phyloP scores from a whole-genome alignment of 768 basidiomycete genomes.

The Suillus cothurnatus region DNA sequence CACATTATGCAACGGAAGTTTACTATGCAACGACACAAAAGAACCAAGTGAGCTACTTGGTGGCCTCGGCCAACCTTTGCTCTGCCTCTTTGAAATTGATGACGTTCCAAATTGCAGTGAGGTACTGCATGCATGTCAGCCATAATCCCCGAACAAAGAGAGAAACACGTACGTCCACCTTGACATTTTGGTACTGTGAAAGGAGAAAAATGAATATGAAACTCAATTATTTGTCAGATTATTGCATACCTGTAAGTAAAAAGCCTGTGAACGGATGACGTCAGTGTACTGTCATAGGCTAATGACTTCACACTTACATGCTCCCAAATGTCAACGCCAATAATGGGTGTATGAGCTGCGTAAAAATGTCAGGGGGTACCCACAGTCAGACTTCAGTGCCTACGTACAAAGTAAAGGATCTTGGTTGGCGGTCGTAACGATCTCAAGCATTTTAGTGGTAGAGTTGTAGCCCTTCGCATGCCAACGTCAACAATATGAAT shows the following conservation, averaged over 20 bases:
- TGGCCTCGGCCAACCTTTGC: conserved; percentile 45
- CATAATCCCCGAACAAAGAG: background rate
- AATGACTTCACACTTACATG: conserved; percentile 55
- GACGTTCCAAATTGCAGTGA: conserved; percentile 93
- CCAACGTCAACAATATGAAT: background rate
- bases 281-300: conserved; percentile 11
- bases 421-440: conserved; percentile 94
- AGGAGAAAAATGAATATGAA: conserved; percentile 25
- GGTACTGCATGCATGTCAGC: conserved; percentile 59
- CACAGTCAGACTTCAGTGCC: background rate
- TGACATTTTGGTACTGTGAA: conserved; percentile 85
- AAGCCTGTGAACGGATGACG: conserved; percentile 48
- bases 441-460: conserved; percentile 72
- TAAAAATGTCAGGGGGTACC: conserved; percentile 15
- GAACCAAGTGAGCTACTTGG: conserved; percentile 23
- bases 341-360: conserved; percentile 81
- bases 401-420: conserved; percentile 78
- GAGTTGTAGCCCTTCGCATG: conserved; percentile 65
- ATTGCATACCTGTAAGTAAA: conserved; percentile 47
- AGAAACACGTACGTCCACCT: conserved; percentile 74
- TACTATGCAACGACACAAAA: background rate
- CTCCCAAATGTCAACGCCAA: conserved; percentile 98
- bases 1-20: background rate
- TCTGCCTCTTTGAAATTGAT: conserved; percentile 96
- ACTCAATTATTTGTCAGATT: background rate